Conservation (phyloP, 2,329 filamentous ascomycete genomes). For the Akanthomyces lecanii region DNA sequence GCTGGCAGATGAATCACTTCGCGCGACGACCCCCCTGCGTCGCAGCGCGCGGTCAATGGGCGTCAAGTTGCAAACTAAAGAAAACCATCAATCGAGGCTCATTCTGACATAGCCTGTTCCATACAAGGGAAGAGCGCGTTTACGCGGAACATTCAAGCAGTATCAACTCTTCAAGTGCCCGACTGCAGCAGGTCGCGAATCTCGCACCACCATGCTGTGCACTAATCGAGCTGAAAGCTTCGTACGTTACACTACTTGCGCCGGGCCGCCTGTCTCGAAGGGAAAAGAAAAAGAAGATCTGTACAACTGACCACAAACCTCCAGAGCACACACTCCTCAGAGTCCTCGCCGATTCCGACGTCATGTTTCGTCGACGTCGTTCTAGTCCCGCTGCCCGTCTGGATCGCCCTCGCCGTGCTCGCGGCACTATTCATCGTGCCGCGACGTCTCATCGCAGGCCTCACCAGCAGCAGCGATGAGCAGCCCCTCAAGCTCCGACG, state of each 20-base stretch:
- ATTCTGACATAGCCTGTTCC: neutral
- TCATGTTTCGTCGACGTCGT: conserved; percentile 16
- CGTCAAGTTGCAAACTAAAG: neutral
- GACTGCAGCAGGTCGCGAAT: neutral
- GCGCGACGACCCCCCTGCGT: neutral
- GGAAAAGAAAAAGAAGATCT: neutral
- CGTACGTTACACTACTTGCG: neutral
- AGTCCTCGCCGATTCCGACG: conserved; percentile 4
- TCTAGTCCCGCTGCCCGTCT: conserved; percentile 13
- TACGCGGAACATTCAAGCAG: no score
- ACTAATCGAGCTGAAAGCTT: conserved; percentile 11
- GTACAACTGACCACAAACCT: neutral
- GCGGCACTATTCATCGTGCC: neutral
- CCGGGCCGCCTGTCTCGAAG: no score
- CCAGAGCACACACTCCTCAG: conserved; percentile 3
- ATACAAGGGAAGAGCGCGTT: no score
- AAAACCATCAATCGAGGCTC: neutral
- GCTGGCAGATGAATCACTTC: neutral
- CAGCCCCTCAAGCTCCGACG: neutral
- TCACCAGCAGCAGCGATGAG: neutral
- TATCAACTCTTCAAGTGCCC: neutral
- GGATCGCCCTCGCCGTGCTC: conserved; percentile 8
- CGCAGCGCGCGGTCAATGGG: neutral
- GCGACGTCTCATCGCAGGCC: neutral
- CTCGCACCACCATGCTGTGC: conserved; percentile 5